Evolutionary conservation across 306 rosid species (phyloP), one percentile per base, ranked within the genome.

Genomic region (Inga laurina): DNA sequence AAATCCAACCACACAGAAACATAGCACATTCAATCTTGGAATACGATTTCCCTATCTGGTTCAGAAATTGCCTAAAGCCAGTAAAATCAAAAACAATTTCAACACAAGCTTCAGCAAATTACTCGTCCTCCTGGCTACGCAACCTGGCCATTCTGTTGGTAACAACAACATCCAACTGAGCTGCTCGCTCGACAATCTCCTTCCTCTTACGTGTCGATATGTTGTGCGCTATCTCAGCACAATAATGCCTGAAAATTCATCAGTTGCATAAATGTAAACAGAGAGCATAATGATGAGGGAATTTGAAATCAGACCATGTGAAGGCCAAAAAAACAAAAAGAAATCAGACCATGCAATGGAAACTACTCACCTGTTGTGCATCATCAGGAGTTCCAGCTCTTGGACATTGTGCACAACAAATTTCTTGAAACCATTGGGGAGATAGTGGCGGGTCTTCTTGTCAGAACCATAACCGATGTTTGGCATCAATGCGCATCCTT

Each of bases 221-320:
- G 34, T 94, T 84, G 77, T 92, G 98, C 0, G 97, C 98, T 49
- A 94, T 94, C 84, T 92, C 98, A 15, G 97, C 97, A 86, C 95
- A 92, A 80, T 91, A 94, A 15, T 88, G 86, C 88, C 97, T 91
- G 75, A 39, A 62, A 85, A 22, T 72, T 45, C 76, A 45, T 46
- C 37, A 24, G 0, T 12, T 14, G 18, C 34, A 72, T 45, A 6
- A 45, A 45, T 3, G 2, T n/a, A 72, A 27, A 3, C 30, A 9
- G 16, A 67, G 13, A 8, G 24, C 12, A 39, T 4, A 44, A 14
- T 16, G 11, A 13, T 15, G 7, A n/a, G 11, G 11, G n/a, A 45
- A 12, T 10, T 71, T 5, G 57, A 72, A 15, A 45, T 24, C 11
- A 24, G 14, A 24, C 57, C 43, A 39, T 39, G 43, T 39, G 43